Percentiles rank a stretch among this genome's conserved stretches.
phyloP scores from a whole-genome alignment of 176 grass and related monocot genomes.

The Oropetium thomaeum region DNA sequence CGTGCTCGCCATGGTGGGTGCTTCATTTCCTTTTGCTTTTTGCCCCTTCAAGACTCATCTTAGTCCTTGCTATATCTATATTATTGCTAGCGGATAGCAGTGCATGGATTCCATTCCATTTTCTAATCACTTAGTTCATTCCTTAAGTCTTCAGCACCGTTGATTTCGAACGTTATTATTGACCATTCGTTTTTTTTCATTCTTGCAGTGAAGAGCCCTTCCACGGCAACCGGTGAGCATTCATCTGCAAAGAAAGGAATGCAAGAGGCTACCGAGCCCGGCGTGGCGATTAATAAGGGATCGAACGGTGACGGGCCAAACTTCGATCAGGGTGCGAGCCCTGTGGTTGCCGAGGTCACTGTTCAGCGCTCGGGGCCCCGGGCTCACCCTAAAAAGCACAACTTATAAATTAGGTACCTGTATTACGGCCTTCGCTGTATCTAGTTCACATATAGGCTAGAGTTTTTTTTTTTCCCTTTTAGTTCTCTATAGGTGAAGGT shows the following conservation, averaged over 20 bases:
- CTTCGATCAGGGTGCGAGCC: background rate
- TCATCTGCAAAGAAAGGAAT: background rate
- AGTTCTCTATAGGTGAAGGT: slow-evolving; percentile 8
- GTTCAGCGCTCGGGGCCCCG: slow-evolving; percentile 33
- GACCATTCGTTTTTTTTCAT: no score
- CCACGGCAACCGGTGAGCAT: background rate
- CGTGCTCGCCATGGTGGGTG: slow-evolving; percentile 34
- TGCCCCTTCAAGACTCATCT: background rate
- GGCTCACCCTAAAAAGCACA: slow-evolving; percentile 69
- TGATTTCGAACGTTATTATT: no score
- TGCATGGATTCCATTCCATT: background rate
- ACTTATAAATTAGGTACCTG: slow-evolving; percentile 21
- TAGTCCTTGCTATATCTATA: background rate
- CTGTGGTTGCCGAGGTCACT: slow-evolving; percentile 2
- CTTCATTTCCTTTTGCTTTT: background rate
- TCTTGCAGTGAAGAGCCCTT: slow-evolving; percentile 25
- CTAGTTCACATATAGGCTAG: slow-evolving; percentile 33
- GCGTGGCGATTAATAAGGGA: background rate
- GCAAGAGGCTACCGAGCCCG: slow-evolving; percentile 7
- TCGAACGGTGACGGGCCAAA: background rate
- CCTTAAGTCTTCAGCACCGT: no score
- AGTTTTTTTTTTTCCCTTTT: background rate
- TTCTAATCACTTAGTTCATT: no score
- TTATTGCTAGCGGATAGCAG: no score
- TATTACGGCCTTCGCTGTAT: slow-evolving; percentile 14